A percentile compares a stretch with the other conserved stretches of the same genome.
Conservation (phyloP, 2,329 filamentous ascomycete genomes). For the Aspergillus novoparasiticus region DNA sequence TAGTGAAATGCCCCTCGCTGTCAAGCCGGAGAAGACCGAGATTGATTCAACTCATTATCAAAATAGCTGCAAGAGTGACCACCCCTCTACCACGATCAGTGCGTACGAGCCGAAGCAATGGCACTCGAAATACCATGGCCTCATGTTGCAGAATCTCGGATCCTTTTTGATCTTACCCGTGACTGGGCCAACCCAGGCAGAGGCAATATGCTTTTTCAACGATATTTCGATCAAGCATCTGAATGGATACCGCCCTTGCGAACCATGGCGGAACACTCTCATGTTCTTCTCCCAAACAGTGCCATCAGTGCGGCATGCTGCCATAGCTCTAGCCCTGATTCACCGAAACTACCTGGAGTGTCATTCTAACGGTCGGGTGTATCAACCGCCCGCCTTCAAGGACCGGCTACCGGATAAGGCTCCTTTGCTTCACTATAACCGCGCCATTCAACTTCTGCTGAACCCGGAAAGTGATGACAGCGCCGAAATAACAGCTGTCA, state of each 20-base stretch:
- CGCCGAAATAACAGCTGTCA: conserved; percentile 32
- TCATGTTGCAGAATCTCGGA: conserved; percentile 9
- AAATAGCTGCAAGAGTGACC: conserved; percentile 17
- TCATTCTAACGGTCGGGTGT: conserved; percentile 7
- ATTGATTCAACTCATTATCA: neutral
- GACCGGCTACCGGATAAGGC: conserved; percentile 19
- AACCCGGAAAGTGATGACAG: conserved; percentile 21
- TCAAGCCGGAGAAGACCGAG: neutral
- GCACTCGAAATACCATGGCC: neutral
- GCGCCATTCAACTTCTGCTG: conserved; percentile 29
- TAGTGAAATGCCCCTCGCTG: conserved; percentile 14
- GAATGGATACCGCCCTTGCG: conserved; percentile 34
- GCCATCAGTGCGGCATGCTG: conserved; percentile 39
- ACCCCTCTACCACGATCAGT: neutral
- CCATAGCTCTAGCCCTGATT: conserved; percentile 28
- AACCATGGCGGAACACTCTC: conserved; percentile 37
- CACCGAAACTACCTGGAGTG: conserved; percentile 29
- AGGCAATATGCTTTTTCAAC: conserved; percentile 21
- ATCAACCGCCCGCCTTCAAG: conserved; percentile 9
- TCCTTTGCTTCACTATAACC: conserved; percentile 21
- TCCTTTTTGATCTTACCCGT: conserved; percentile 16
- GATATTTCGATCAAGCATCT: conserved; percentile 19
- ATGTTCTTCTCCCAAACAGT: conserved; percentile 38
- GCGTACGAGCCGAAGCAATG: neutral
- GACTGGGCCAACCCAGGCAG: conserved; percentile 12